A percentile compares a stretch with the other conserved stretches of the same genome.
Evolutionary conservation across 331 rosid species (phyloP).

Genomic region (Cucumis variabilis): DNA sequence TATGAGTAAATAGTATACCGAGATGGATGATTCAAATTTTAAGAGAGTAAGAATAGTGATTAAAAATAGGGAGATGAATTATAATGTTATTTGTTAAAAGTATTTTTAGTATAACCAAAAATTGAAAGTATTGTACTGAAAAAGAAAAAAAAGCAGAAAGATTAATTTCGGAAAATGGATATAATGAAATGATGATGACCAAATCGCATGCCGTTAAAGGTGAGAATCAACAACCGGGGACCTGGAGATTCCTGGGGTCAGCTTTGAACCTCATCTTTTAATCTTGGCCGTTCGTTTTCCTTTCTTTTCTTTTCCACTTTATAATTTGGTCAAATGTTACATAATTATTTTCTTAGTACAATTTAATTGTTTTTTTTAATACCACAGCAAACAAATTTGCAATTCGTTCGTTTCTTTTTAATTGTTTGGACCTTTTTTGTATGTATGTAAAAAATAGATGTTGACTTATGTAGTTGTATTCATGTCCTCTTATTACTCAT

Average conservation of each 20-base stretch:
- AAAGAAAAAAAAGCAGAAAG: background rate
- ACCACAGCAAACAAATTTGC: background rate
- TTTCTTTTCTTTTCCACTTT: background rate
- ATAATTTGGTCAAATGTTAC: background rate
- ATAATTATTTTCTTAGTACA: background rate
- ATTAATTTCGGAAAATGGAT: conserved; percentile 1
- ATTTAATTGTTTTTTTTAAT: background rate
- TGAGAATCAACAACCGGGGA: conserved; percentile 26
- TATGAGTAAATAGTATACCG: too few relatives aligned
- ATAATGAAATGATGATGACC: conserved; percentile 16
- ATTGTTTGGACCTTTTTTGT: background rate
- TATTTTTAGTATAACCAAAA: too few relatives aligned
- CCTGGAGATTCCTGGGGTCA: conserved; percentile 12
- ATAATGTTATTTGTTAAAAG: too few relatives aligned
- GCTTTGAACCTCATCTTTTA: background rate
- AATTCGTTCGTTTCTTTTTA: background rate
- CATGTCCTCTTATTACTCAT: background rate
- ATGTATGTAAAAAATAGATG: background rate
- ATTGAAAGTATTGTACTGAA: too few relatives aligned
- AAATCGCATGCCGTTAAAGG: conserved; percentile 25
- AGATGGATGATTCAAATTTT: too few relatives aligned
- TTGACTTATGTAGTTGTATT: background rate
- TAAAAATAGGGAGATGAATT: too few relatives aligned
- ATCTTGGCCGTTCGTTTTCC: background rate
- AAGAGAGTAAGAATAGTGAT: too few relatives aligned